Evolutionary conservation across 192 early-diverging fungal species (phyloP), one percentile per base, ranked within the genome.

Genomic region (Phlyctochytrium bullatum): DNA sequence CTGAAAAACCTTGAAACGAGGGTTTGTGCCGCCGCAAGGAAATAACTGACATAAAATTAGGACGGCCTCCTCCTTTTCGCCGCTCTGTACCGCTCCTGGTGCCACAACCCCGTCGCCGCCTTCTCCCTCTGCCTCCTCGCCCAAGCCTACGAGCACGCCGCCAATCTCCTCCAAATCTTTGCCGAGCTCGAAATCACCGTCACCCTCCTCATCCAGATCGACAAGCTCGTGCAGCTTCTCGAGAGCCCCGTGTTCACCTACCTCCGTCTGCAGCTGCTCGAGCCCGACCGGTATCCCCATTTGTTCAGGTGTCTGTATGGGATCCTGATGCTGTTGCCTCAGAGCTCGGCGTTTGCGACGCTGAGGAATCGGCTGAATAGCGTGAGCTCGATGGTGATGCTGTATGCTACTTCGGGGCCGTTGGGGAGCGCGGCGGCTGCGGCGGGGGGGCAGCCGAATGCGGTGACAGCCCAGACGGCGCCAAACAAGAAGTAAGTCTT

Each of bases 191-290:
- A 98, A 69, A 92, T 98, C 56, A 97, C 93, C 1, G 95, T 99
- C 35, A 91, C 88, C 60, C 81, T 96, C 30, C 75, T 99, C 23
- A 93, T 99, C 34, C 96, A 98, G 71, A 88, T 98, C 28, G 98
- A 99, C 72, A 99, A 98, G 67, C 86, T 99, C 1, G 98, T 99
- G 31, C 96, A 98, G 77, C 80, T 99, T 2, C 71, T 99, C 20
- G 98, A 99, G 75, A 93, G 92, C 0, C 98, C 98, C 4, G 94
- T 99, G 17, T 99, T 99, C 79, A 96, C 96, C 3, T 92, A 90
- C 65, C 77, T 99, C 28, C 84, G 98, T 2, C 75, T 99, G 56
- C 95, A 98, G 76, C 79, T 99, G 3, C 75, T 98, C 34, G 98
- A 99, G 59, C 94, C 96, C 0, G 86, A 91, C 10, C 79, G 83